Conservation (phyloP, 345 rosid species). For the Arabidopsis thaliana region TAIR10.1 NC_003074.8:547001-547500, state of each 20-base stretch:
- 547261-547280: slow-evolving; percentile 71
- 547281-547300: not conserved
- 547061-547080: slow-evolving; percentile 53
- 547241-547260: slow-evolving; percentile 78
- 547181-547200: slow-evolving; percentile 74
- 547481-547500: not conserved
- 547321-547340: slow-evolving; percentile 15
- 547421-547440: not conserved
- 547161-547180: slow-evolving; percentile 90
- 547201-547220: slow-evolving; percentile 80
- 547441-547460: not conserved
- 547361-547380: slow-evolving; percentile 1
- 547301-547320: not conserved
- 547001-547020: slow-evolving; percentile 21
- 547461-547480: not conserved
- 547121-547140: slow-evolving; percentile 58
- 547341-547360: not conserved
- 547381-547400: not conserved
- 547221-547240: slow-evolving; percentile 92
- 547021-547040: slow-evolving; percentile 31
- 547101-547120: slow-evolving; percentile 71
- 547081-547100: slow-evolving; percentile 61
- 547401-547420: not conserved
- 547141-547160: slow-evolving; percentile 76
- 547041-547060: slow-evolving; percentile 31